Evolutionary conservation across 306 rosid genomes (phyloP).

Genomic region (Fragaria vesca): DNA sequence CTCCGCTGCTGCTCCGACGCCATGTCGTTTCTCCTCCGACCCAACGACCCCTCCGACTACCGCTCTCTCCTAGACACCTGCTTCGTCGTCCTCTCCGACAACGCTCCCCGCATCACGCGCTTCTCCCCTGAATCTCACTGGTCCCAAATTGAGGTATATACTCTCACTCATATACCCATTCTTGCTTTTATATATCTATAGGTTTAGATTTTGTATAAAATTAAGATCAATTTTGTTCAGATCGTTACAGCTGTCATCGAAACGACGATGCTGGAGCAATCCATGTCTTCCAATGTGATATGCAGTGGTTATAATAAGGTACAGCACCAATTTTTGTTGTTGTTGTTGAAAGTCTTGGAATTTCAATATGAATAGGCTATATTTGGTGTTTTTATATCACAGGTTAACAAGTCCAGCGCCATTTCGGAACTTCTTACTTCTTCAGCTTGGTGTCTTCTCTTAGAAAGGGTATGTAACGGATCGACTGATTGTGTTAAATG

Average conservation of each 20-base stretch:
- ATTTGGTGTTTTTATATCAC: slow-evolving; percentile 23
- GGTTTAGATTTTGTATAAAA: neutral
- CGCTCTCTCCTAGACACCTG: slow-evolving; percentile 40
- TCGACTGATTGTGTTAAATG: neutral
- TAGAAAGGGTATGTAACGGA: slow-evolving; percentile 61
- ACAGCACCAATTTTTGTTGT: slow-evolving; percentile 1
- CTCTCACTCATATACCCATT: neutral
- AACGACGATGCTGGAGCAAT: slow-evolving; percentile 22
- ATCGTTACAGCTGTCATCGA: slow-evolving; percentile 54
- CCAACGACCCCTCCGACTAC: slow-evolving; percentile 54
- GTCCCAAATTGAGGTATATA: slow-evolving; percentile 53
- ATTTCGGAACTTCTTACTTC: slow-evolving; percentile 51
- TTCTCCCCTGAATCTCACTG: slow-evolving; percentile 35
- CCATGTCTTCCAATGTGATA: slow-evolving; percentile 46
- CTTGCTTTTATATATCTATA: too few relatives aligned
- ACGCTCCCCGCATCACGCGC: slow-evolving; percentile 24
- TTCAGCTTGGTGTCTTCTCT: slow-evolving; percentile 64
- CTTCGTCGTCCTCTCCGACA: slow-evolving; percentile 49
- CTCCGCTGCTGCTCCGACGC: slow-evolving; percentile 40
- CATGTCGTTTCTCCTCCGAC: slow-evolving; percentile 47
- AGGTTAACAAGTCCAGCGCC: slow-evolving; percentile 49
- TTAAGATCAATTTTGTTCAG: slow-evolving; percentile 36
- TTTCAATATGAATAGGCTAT: neutral
- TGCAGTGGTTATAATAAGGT: slow-evolving; percentile 54
- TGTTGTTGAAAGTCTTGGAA: neutral